Evolutionary conservation across 495 filamentous ascomycete genomes (phyloP).

Genomic region (Chlorociboria aeruginascens): DNA sequence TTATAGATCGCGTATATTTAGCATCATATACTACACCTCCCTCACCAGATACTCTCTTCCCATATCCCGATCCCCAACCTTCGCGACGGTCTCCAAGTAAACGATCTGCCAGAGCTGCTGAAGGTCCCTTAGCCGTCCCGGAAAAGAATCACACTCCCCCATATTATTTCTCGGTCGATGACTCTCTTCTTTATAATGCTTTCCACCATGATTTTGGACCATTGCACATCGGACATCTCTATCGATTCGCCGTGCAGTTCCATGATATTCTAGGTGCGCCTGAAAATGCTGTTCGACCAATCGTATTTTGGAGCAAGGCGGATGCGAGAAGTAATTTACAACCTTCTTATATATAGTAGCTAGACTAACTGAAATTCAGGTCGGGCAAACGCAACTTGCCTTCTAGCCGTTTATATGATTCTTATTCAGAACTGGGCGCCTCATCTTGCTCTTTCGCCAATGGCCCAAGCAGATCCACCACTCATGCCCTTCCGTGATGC

Average conservation of each 20-base stretch:
- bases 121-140: constrained; percentile 33
- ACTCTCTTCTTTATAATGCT: constrained; percentile 87
- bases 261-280: constrained; percentile 89
- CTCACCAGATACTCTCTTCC: constrained; percentile 70
- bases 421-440: constrained; percentile 97
- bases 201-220: constrained; percentile 99
- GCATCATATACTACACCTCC: constrained; percentile 82
- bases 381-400: constrained; percentile 91
- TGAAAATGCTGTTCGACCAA: constrained; percentile 65
- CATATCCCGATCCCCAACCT: constrained; percentile 51
- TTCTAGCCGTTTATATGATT: constrained; percentile 97
- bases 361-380: constrained; percentile 28
- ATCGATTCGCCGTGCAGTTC: constrained; percentile 87
- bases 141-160: constrained; percentile 38
- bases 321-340: constrained; percentile 65
- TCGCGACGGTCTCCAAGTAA: constrained; percentile 56
- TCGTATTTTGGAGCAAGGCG: constrained; percentile 89
- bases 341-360: background rate
- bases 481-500: constrained; percentile 98
- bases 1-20: constrained; percentile 74
- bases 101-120: constrained; percentile 53
- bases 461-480: constrained; percentile 89
- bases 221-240: constrained; percentile 91
- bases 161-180: constrained; percentile 92
- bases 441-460: constrained; percentile 90